These are phyloP conservation scores for Aspergillus indologenus DNA, from an alignment of 495 filamentous ascomycete species.

Conservation along the genomic window DNA sequence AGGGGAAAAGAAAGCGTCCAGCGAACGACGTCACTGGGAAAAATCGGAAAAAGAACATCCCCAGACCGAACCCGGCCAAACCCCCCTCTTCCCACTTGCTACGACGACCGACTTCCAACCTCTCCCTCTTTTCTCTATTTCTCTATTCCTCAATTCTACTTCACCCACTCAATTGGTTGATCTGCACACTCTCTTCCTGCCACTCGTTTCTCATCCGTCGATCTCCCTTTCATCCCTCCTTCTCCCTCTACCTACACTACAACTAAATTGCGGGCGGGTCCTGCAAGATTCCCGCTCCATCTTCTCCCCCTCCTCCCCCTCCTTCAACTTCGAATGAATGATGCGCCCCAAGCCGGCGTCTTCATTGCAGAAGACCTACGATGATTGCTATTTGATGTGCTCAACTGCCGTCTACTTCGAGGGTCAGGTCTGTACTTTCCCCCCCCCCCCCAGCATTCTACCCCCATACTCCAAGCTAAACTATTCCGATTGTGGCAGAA, in stretches of 20 bases:
- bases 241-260: conserved; percentile 11
- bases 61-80: neutral
- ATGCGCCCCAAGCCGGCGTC: conserved; percentile 78
- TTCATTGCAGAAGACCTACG: conserved; percentile 93
- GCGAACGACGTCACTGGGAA: conserved; percentile 50
- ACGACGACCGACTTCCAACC: neutral
- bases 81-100: neutral
- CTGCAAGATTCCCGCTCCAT: conserved; percentile 12
- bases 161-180: conserved; percentile 22
- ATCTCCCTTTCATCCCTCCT: conserved; percentile 7
- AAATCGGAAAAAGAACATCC: conserved; percentile 9
- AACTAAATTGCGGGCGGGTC: conserved; percentile 25
- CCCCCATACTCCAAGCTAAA: neutral
- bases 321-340: conserved; percentile 44
- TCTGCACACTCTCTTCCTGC: conserved; percentile 8
- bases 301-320: conserved; percentile 1
- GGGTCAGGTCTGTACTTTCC: conserved; percentile 59
- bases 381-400: conserved; percentile 89
- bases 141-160: conserved; percentile 8
- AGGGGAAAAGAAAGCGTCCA: conserved; percentile 17
- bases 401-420: conserved; percentile 96
- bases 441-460: neutral
- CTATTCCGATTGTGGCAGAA: conserved; percentile 52
- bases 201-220: conserved; percentile 11
- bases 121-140: too few relatives aligned